Conservation (phyloP, 495 filamentous ascomycete species). For the Aspergillus biplanus region DNA sequence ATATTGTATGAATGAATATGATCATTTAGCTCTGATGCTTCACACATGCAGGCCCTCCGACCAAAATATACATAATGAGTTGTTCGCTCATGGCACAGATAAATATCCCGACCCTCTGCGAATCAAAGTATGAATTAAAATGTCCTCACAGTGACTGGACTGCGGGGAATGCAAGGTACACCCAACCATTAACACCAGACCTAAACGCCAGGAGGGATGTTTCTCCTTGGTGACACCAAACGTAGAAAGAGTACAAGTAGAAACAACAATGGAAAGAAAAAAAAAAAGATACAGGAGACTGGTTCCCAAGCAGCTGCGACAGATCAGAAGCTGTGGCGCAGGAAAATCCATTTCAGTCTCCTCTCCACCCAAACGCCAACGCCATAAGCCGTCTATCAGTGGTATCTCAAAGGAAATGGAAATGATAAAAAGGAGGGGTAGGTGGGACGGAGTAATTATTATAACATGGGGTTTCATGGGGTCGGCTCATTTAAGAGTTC, state of each 20-base stretch:
- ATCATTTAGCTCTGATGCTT: conserved; percentile 3
- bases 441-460: conserved; percentile 17
- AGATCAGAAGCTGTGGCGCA: neutral
- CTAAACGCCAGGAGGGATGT: neutral
- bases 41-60: conserved; percentile 6
- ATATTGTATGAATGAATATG: conserved; percentile 21
- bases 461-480: conserved; percentile 14
- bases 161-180: conserved; percentile 1
- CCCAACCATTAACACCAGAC: conserved; percentile 5
- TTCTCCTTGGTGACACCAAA: neutral
- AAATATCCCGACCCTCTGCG: neutral
- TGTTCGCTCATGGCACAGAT: too few species aligned
- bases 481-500: conserved; percentile 34
- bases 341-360: neutral
- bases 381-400: conserved; percentile 45
- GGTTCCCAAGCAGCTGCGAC: neutral
- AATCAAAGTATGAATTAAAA: neutral
- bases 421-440: conserved; percentile 15
- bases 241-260: neutral
- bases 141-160: neutral
- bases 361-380: conserved; percentile 33
- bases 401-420: conserved; percentile 40
- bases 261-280: neutral
- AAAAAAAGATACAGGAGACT: conserved; percentile 6
- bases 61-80: conserved; percentile 2